Evolutionary conservation across 106 monocot genomes (phyloP), one percentile per base, ranked within the genome.

Genomic region (Allium fistulosum): DNA sequence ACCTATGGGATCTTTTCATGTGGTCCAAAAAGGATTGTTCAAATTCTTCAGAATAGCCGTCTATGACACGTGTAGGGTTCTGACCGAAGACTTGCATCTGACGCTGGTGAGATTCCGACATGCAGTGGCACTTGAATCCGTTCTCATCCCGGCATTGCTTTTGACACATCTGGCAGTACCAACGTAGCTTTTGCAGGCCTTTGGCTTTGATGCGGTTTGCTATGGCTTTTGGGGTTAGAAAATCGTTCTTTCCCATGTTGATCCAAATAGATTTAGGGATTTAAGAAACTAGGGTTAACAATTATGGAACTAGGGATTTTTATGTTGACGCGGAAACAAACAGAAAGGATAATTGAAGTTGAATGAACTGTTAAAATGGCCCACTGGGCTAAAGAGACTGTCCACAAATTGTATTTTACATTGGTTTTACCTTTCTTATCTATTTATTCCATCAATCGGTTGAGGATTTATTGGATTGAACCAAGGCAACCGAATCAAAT

Each of bases 111-210:
- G 66, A 59, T 77, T 97, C 97, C 75, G 84, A 82, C 82, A 97
- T 63, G 88, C 97, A 97, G 76, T 96, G 96, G 76, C 96, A 96
- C 78, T 96, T 96, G 82, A 96, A 96, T 2, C 96, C 96, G 59
- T 96, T 96, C 86, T 96, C 96, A 69, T 96, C 96, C 28, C 96
- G 88, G 82, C 96, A 96, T 69, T 96, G 96, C 81, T 96, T 96
- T 82, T 96, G 88, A 77, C 96, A 96, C 96, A 96, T 96, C 85
- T 96, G 96, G 84, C 96, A 96, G 82, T 96, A 96, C 96, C 96
- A 96, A 26, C 96, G 81, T 28, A 96, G 86, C 82, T 96, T 96
- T 82, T 96, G 96, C 61, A 96, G 69, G 16, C 96, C 96, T 70
- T 91, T 96, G 57, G 96, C 91, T 59, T 96, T 96, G 61, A 96